Evolutionary conservation across 208 protist genomes (phyloP), one percentile per base, ranked within the genome.

Genomic region (Trypanosoma rangeli): DNA sequence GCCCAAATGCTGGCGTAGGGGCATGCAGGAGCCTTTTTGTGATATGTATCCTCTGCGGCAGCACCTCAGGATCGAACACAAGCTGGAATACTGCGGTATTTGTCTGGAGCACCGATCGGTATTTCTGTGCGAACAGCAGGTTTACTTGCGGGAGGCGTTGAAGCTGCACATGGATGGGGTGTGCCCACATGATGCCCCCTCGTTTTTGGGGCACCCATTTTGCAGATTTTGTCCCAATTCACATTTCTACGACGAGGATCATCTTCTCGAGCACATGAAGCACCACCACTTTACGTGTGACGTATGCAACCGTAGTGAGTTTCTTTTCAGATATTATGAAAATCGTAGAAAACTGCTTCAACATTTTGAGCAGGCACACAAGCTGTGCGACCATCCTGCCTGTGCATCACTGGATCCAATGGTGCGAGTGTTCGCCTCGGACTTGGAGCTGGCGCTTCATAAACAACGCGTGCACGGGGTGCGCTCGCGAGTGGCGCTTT

Each of bases 241-340:
- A 29, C 70, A 69, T 60, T 93, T 94, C 69, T 95, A 95, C 66
- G 88, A 95, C 63, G 86, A 86, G 26, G 92, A 94, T 70, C 70
- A 83, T 39, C 68, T 97, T 48, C 69, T 95, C 10, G 85, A 89
- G 71, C 92, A 97, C 78, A 97, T 97, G 92, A 82, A 83, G 61
- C 65, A 89, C n/a, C 66, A 83, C 24, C 92, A 97, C 86, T 93
- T 94, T 70, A 87, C 90, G 0, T 97, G 92, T 69, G 90, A 97
- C 65, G 49, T 95, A 22, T 97, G 92, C 79, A 93, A 93, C 65
- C 80, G 83, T 20, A 77, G 82, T 1, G 80, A 93, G 80, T 94
- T 91, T 73, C 78, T 75, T 48, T 94, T 94, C 70, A 93, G 84
- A 18, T 97, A 93, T 67, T 97, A 88, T 67, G 49, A 85, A 24